Evolutionary conservation across 805 yeast species (phyloP).

Genomic region (Pichia phayaonensis): DNA sequence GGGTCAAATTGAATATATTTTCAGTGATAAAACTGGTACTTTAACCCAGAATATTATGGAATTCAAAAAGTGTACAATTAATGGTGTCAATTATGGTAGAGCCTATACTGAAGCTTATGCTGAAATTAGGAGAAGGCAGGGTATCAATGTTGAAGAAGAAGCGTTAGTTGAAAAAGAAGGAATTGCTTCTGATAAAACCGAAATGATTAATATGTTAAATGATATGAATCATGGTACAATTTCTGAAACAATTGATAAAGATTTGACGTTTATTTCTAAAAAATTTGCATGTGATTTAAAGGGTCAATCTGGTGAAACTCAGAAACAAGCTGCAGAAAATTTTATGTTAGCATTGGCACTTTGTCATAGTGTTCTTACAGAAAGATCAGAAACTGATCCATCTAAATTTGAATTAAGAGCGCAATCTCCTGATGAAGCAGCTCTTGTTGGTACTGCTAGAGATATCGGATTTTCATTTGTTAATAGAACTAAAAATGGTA

Average conservation of each 20-base stretch:
- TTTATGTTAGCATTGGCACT: conserved; percentile 71
- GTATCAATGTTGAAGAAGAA: conserved; percentile 56
- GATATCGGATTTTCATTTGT: conserved; percentile 65
- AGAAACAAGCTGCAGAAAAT: conserved; percentile 56
- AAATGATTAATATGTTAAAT: conserved; percentile 46
- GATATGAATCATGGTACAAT: conserved; percentile 27
- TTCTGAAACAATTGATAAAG: conserved; percentile 39
- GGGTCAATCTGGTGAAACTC: conserved; percentile 43
- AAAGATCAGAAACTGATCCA: conserved; percentile 54
- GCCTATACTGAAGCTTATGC: conserved; percentile 82
- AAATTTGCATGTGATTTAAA: conserved; percentile 56
- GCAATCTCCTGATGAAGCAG: conserved; percentile 85
- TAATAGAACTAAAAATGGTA: conserved; percentile 60
- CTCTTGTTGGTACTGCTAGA: conserved; percentile 74
- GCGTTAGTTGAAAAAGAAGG: conserved; percentile 33
- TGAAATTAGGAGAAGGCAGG: conserved; percentile 71
- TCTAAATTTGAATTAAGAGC: conserved; percentile 55
- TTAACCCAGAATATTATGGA: conserved; percentile 82
- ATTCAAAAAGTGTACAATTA: conserved; percentile 71
- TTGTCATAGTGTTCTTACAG: conserved; percentile 73
- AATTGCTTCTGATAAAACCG: conserved; percentile 49
- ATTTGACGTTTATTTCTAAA: conserved; percentile 62
- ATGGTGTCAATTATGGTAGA: conserved; percentile 64
- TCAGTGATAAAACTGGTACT: conserved; percentile 82
- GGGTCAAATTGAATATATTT: conserved; percentile 79